A percentile compares a stretch with the other conserved stretches of the same genome.
phyloP scores from a whole-genome alignment of 495 filamentous ascomycete species.

The Geoglossum glabrum region DNA sequence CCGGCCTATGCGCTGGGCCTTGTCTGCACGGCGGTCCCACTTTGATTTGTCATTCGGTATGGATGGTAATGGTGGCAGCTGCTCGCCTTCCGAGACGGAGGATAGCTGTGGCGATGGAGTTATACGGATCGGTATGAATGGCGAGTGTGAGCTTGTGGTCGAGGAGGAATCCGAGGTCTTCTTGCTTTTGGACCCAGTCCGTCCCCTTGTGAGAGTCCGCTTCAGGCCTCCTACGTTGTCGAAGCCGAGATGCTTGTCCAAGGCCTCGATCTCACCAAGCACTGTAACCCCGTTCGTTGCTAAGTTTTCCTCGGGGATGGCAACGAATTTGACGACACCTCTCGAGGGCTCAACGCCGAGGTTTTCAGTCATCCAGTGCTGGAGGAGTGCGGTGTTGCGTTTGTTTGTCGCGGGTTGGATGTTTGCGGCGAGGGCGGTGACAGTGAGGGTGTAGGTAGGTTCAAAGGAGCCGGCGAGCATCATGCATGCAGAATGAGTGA shows the following conservation, averaged over 20 bases:
- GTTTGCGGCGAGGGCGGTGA: conserved; percentile 46
- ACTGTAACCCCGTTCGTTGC: conserved; percentile 51
- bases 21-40: conserved; percentile 15
- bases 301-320: conserved; percentile 46
- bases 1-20: conserved; percentile 20
- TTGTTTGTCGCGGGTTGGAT: conserved; percentile 63
- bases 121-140: not conserved
- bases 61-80: not conserved
- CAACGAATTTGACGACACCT: conserved; percentile 51
- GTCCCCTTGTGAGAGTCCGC: conserved; percentile 12
- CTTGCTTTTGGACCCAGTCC: not conserved
- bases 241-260: conserved; percentile 25
- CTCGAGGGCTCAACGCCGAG: conserved; percentile 40
- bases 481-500: conserved; percentile 58
- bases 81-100: not conserved
- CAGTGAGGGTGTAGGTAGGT: conserved; percentile 63
- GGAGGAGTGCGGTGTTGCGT: conserved; percentile 57
- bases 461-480: conserved; percentile 51
- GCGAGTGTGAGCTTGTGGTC: not conserved
- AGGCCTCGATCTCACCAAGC: conserved; percentile 42
- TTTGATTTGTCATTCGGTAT: not conserved
- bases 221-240: conserved; percentile 12
- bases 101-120: not conserved
- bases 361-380: conserved; percentile 43
- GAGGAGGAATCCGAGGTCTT: conserved; percentile 2